Percentiles rank a stretch among this genome's conserved stretches.
Evolutionary conservation across 805 yeast genomes (phyloP).

Genomic region (Ogataea nitratoaversa): DNA sequence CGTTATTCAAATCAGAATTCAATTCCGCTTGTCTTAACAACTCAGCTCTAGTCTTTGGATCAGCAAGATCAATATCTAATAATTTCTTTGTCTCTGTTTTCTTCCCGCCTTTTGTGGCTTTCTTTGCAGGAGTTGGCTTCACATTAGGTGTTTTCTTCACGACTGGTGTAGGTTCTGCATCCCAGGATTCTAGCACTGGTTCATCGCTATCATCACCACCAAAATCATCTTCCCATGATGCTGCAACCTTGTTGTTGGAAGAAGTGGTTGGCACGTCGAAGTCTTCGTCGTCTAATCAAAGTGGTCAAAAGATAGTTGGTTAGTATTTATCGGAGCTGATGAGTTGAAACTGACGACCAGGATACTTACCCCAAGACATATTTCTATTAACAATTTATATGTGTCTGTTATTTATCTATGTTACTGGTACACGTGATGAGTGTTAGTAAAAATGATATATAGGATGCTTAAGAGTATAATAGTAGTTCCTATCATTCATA

Average conservation of each 20-base stretch:
- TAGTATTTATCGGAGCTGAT: too few species aligned
- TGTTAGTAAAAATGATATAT: too few species aligned
- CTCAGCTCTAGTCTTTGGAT: conserved; percentile 69
- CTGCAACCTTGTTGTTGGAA: conserved; percentile 41
- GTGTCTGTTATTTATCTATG: background rate
- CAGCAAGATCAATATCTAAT: conserved; percentile 63
- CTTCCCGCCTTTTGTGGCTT: conserved; percentile 39
- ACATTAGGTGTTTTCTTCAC: conserved; percentile 45
- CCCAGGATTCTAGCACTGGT: conserved; percentile 87
- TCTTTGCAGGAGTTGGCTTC: conserved; percentile 27
- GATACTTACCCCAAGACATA: conserved; percentile 27
- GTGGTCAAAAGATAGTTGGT: background rate
- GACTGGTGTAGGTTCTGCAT: conserved; percentile 67
- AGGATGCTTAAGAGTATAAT: too few species aligned
- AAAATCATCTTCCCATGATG: conserved; percentile 77
- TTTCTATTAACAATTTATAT: background rate
- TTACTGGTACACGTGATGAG: background rate
- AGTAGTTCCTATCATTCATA: too few species aligned
- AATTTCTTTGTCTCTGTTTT: conserved; percentile 31
- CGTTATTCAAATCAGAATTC: conserved; percentile 83
- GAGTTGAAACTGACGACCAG: too few species aligned
- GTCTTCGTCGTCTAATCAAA: conserved; percentile 73
- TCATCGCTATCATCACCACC: conserved; percentile 55
- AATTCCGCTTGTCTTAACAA: conserved; percentile 76
- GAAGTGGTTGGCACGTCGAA: conserved; percentile 58